phyloP scores from a whole-genome alignment of 495 filamentous ascomycete species.

The Chlorociboria aeruginascens region DNA sequence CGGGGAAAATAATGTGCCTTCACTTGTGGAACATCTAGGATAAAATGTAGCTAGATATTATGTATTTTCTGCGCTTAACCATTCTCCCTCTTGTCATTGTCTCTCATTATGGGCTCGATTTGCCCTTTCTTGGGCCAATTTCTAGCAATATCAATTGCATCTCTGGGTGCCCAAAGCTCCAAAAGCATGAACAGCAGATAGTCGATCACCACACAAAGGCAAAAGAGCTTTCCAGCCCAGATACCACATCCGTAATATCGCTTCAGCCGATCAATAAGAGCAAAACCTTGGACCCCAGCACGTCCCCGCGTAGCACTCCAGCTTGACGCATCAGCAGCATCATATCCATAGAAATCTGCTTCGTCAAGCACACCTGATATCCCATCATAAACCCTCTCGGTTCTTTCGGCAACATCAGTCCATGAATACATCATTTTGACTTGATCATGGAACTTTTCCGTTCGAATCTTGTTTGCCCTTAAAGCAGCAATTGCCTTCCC shows the following conservation, averaged over 20 bases:
- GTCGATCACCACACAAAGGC: conserved; percentile 86
- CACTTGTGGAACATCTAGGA: neutral
- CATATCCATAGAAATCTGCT: conserved; percentile 76
- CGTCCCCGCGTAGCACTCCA: conserved; percentile 63
- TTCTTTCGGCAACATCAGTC: conserved; percentile 86
- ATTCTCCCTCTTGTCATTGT: neutral
- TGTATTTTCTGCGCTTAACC: neutral
- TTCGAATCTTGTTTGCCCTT: conserved; percentile 72
- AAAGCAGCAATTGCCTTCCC: conserved; percentile 69
- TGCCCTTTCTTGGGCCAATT: conserved; percentile 74
- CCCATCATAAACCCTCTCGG: conserved; percentile 88
- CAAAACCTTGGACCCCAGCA: conserved; percentile 67
- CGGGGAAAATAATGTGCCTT: too few relatives aligned
- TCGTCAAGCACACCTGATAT: conserved; percentile 75
- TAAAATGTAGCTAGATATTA: too few relatives aligned
- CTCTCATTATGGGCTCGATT: neutral
- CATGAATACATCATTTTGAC: conserved; percentile 98
- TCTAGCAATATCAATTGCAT: conserved; percentile 74
- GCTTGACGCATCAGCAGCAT: conserved; percentile 39
- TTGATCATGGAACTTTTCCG: conserved; percentile 89
- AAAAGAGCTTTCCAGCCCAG: conserved; percentile 96
- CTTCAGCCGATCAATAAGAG: conserved; percentile 87
- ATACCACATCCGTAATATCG: conserved; percentile 99
- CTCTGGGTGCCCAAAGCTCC: conserved; percentile 76
- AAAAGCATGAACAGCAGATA: conserved; percentile 78